Base-by-base conservation (phyloP, 2,329 filamentous ascomycete genomes). In the Myrmaecium sp. region DNA sequence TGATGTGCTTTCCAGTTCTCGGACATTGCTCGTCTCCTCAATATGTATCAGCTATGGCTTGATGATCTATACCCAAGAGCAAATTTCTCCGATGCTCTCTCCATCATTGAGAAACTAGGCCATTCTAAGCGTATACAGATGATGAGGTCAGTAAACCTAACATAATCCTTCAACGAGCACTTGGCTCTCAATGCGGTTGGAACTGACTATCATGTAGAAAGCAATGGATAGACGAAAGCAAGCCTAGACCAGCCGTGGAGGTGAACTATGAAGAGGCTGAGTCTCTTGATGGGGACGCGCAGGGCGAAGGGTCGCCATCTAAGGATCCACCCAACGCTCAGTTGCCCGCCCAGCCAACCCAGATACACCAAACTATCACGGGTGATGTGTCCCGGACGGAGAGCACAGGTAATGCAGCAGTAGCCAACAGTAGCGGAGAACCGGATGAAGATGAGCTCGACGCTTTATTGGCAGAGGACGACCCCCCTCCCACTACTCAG, bases 21-120 rank as follows among this genome's bases (percentile, higher is more conserved):
- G 11, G 89, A 98, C 46, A 70, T 83, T 7, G 68, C 74, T 0
- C 70, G 74, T 10, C 64, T 98, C 14, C 63, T 98, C 25, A 81
- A 79, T 14, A 80, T 91, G 47, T 98, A 95, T 47, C 89, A 95
- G 48, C 54, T 93, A 30, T 98, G 89, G 89, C 75, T 98, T 2
- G 86, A 98, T 52, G 83, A 94, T 44, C 62, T 98, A 8, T 98
- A 84, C 44, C 89, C 89, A 8, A 83, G 91, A 44, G 89, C 86
- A 4, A 86, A 83, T 43, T 98, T 98, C 43, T 67, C 79, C 25
- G 89, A 98, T 43, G 89, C 79, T 3, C 59, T 95, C 5, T 58
- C 65, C 20, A 93, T 95, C 60, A 80, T 95, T 3, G 89, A 98
- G 50, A 94, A 92, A 53, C 63, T 82, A 1, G 89, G 89, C 1